A percentile compares a stretch with the other conserved stretches of the same genome.
Conservation (phyloP, 2,329 filamentous ascomycete species). For the Ceratocystis harringtonii region DNA sequence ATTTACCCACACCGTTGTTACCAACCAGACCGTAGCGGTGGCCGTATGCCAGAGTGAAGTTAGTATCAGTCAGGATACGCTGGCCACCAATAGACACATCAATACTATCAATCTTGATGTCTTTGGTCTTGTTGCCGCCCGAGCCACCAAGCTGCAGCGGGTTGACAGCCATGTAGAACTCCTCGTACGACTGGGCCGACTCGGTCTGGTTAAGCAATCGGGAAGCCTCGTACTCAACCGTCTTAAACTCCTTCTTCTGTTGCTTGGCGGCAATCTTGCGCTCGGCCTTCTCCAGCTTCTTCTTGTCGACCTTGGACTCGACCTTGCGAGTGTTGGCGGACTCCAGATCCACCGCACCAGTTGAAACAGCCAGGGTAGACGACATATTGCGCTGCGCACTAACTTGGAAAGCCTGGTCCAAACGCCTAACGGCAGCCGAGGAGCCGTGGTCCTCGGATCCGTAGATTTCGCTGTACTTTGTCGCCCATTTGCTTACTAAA, state of each 20-base stretch:
- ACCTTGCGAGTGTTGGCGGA: slow-evolving; percentile 86
- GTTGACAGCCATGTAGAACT: slow-evolving; percentile 99
- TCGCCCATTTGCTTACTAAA: slow-evolving; percentile 80
- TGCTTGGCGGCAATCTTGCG: slow-evolving; percentile 96
- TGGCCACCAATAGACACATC: slow-evolving; percentile 83
- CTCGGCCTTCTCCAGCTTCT: slow-evolving; percentile 98
- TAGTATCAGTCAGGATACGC: slow-evolving; percentile 82
- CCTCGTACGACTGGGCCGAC: slow-evolving; percentile 82
- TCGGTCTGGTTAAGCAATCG: slow-evolving; percentile 71
- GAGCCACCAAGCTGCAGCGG: slow-evolving; percentile 69
- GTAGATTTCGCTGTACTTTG: slow-evolving; percentile 60
- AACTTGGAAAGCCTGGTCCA: slow-evolving; percentile 92
- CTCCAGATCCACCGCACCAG: slow-evolving; percentile 76
- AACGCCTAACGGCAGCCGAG: slow-evolving; percentile 55
- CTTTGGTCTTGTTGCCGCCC: slow-evolving; percentile 79
- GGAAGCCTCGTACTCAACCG: slow-evolving; percentile 92
- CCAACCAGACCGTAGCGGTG: slow-evolving; percentile 93
- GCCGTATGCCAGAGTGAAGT: slow-evolving; percentile 77
- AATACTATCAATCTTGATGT: slow-evolving; percentile 93
- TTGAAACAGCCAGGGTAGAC: slow-evolving; percentile 77
- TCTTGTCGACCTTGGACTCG: slow-evolving; percentile 91
- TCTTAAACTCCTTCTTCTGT: slow-evolving; percentile 97
- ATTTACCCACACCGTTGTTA: slow-evolving; percentile 98
- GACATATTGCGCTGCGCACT: slow-evolving; percentile 91
- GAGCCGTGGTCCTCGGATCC: slow-evolving; percentile 57